Percentiles rank a stretch among this genome's conserved stretches.
Conservation (phyloP, 73 alveolate species). For the Paramecium bursaria region DNA sequence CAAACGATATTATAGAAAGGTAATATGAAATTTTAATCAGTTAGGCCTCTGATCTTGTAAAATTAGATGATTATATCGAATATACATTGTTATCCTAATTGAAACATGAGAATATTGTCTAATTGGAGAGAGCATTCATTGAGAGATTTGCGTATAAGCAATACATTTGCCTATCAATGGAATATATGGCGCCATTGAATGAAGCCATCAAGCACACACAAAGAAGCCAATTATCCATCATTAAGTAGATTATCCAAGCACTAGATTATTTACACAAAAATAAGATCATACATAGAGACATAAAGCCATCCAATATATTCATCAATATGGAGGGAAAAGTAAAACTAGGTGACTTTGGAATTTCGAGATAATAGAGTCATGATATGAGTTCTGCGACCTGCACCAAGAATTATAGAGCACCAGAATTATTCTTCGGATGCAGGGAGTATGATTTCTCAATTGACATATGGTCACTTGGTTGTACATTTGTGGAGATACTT, state of each 20-base stretch:
- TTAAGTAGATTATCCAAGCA: slow-evolving; percentile 12
- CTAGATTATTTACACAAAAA: slow-evolving; percentile 71
- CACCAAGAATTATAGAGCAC: slow-evolving; percentile 77
- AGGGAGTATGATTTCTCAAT: slow-evolving; percentile 79
- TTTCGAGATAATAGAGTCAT: slow-evolving; percentile 68
- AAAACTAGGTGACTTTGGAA: slow-evolving; percentile 87
- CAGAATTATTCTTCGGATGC: slow-evolving; percentile 85
- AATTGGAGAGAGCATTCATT: slow-evolving; percentile 1
- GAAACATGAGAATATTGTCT: slow-evolving; percentile 10
- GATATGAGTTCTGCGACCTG: slow-evolving; percentile 53
- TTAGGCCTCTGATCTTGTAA: slow-evolving; percentile 25
- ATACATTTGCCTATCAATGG: slow-evolving; percentile 28
- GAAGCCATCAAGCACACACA: not conserved
- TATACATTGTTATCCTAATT: not conserved
- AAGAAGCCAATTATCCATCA: not conserved
- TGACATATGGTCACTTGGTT: slow-evolving; percentile 85
- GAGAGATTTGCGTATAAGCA: slow-evolving; percentile 36
- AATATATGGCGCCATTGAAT: slow-evolving; percentile 50
- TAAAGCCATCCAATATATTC: slow-evolving; percentile 90
- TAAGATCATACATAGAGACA: slow-evolving; percentile 90
- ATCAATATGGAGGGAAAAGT: slow-evolving; percentile 78
- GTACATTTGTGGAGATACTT: slow-evolving; percentile 24
- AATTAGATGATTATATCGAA: not conserved
- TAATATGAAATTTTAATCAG: not conserved
- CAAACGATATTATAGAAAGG: slow-evolving; percentile 53